A percentile compares a stretch with the other conserved stretches of the same genome.
Conservation (phyloP, 179 eudicot genomes). For the Gypsophila paniculata region DNA sequence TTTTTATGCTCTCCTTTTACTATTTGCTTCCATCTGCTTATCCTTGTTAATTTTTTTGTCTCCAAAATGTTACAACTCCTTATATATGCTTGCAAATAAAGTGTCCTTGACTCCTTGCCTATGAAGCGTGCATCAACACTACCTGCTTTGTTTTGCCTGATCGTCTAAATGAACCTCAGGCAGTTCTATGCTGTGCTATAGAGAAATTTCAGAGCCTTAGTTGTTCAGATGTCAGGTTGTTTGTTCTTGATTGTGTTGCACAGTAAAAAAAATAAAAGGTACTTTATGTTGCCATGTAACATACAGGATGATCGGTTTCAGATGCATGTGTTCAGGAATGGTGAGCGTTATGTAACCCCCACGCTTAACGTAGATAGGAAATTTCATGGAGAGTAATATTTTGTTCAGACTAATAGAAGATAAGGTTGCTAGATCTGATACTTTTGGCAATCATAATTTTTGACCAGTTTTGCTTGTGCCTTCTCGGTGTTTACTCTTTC, state of each 20-base stretch:
- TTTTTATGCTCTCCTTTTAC: background rate
- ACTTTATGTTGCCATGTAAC: background rate
- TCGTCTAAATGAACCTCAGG: background rate
- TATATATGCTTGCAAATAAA: background rate
- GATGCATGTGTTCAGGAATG: slow-evolving; percentile 5
- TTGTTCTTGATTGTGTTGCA: background rate
- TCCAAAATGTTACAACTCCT: background rate
- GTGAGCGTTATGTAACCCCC: slow-evolving; percentile 10
- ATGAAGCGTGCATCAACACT: background rate
- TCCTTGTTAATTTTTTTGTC: background rate
- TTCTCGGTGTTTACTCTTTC: background rate
- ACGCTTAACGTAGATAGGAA: slow-evolving; percentile 1
- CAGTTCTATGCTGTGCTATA: background rate
- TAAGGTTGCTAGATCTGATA: background rate
- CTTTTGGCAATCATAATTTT: background rate
- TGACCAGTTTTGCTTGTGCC: background rate
- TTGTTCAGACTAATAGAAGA: slow-evolving; percentile 1
- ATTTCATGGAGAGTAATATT: background rate
- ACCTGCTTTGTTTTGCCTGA: background rate
- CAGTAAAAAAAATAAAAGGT: background rate
- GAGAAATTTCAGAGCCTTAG: background rate
- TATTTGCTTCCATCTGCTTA: background rate
- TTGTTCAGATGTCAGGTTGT: background rate
- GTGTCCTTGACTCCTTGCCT: background rate
- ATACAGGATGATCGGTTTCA: background rate